Evolutionary conservation across 2,329 filamentous ascomycete species (phyloP).

Genomic region (Nannizzia gypsea): DNA sequence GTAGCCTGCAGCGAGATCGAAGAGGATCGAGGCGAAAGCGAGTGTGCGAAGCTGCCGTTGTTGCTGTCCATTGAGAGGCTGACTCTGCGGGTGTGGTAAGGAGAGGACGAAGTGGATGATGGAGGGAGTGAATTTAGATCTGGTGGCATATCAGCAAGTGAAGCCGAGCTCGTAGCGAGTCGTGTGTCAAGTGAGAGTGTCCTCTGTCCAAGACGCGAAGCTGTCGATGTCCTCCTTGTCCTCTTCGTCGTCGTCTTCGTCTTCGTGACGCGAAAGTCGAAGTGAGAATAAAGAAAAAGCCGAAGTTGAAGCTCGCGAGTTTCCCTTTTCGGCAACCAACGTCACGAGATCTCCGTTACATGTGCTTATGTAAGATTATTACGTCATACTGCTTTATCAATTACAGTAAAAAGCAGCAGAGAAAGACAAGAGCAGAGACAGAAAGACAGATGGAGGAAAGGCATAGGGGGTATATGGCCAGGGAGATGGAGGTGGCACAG

Average conservation of each 20-base stretch:
- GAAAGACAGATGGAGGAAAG: no score
- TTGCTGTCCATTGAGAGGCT: slow-evolving; percentile 13
- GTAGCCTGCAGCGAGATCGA: slow-evolving; percentile 63
- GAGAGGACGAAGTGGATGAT: slow-evolving; percentile 37
- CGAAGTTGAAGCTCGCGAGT: background rate
- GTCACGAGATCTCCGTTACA: background rate
- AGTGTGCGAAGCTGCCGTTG: slow-evolving; percentile 38
- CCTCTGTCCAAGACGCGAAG: background rate
- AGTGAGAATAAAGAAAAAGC: background rate
- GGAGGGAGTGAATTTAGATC: slow-evolving; percentile 61
- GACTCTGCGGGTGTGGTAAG: slow-evolving; percentile 10
- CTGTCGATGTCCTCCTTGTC: background rate
- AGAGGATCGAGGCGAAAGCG: slow-evolving; percentile 52
- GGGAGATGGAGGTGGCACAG: no score
- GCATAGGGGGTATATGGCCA: no score
- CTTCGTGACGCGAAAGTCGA: no score
- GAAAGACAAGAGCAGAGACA: no score
- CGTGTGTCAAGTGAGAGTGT: background rate
- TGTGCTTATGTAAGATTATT: background rate
- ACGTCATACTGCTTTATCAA: background rate
- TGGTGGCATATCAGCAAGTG: slow-evolving; percentile 47
- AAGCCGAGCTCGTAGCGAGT: background rate
- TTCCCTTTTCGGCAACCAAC: background rate
- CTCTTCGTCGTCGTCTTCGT: background rate
- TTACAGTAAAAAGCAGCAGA: no score